Base-by-base conservation (phyloP, 257 asterid species). In the Nicotiana tabacum region DNA sequence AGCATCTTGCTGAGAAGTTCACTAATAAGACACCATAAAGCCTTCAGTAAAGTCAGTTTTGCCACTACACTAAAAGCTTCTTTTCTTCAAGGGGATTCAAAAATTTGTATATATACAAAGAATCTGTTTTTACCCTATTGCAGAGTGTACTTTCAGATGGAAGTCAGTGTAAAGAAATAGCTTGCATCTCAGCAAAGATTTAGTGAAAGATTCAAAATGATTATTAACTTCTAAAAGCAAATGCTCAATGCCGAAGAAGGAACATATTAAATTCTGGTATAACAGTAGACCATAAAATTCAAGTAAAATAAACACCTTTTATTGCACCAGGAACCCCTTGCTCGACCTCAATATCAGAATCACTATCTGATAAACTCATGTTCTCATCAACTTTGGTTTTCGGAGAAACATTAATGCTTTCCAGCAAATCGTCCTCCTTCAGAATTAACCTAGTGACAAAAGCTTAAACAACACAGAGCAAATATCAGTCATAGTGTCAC, bases 311-410 rank as follows among this genome's bases (percentile, higher is more conserved):
- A 51, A 16, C 64, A 76, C 80, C 80, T 76, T 76, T 4, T 30
- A 48, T 84, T 84, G 60, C 69, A 70, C 84, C 83, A 78, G 85
- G 85, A 83, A 69, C 79, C 81, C 83, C 89, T 68, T 82, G 84
- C 58, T 88, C 89, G 27, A 82, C 84, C 87, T 90, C 92, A 24
- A 76, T 84, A 58, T 89, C 92, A 57, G 91, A 85, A 85, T 87
- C 89, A 79, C 87, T 77, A 65, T 86, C 90, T 2, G 87, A 85
- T 87, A 90, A 64, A 86, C 81, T 84, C 86, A 78, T 89, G 80
- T 82, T 85, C 67, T 87, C 94, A 56, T 83, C 87, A 4, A 90
- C 92, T 84, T 91, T 94, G 82, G 92, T 84, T 85, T 92, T 91
- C 2, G 93, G 92, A 82, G 96, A 94, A 51, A 89, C 83, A 70